Base-by-base conservation (phyloP, 2,329 filamentous ascomycete species). In the Aspergillus sp. region DNA sequence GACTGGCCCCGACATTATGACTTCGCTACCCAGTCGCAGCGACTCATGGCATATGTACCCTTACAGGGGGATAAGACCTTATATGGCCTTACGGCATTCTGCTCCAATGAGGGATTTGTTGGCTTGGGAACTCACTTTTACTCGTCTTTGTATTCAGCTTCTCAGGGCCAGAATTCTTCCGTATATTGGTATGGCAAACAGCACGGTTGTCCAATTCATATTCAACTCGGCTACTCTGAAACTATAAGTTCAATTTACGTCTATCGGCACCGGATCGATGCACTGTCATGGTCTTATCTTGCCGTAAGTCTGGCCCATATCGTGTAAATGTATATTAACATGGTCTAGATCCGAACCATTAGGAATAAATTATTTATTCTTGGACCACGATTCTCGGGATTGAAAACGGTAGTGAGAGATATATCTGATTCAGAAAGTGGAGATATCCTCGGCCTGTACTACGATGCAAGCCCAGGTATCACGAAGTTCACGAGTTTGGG, bases 111-210 rank as follows among this genome's bases (percentile, higher is more conserved):
- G 11, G 42, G 53, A 55, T 24, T 49, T 55, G 24, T 55, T 49
- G 42, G 53, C 24, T 24, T 55, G 12, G 53, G 42, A 6, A 49
- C 42, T 22, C 24, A 55, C 14, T 36, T 49, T 49, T 55, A 2
- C 24, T 55, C 39, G 29, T 31, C 29, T 31, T 31, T 31, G 29
- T 31, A 31, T 31, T 31, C 29, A 31, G 29, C 29, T 31, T 31
- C 32, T 12, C 4, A 12, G 6, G 32, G 32, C 32, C 32, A 36
- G 4, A 12, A 36, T 36, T 36, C 6, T 36, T 36, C 32, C 32
- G 32, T 36, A 31, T 49, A 55, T 49, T 55, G 42, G 53, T 55
- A 49, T 36, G 42, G 42, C 14, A 49, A 49, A 32, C 42, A 55
- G 31, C 10, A 55, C 2, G 53, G 42, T 22, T 55, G 45, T 55